phyloP scores from a whole-genome alignment of 768 basidiomycete species.

The Coprinopsis cinerea region DNA sequence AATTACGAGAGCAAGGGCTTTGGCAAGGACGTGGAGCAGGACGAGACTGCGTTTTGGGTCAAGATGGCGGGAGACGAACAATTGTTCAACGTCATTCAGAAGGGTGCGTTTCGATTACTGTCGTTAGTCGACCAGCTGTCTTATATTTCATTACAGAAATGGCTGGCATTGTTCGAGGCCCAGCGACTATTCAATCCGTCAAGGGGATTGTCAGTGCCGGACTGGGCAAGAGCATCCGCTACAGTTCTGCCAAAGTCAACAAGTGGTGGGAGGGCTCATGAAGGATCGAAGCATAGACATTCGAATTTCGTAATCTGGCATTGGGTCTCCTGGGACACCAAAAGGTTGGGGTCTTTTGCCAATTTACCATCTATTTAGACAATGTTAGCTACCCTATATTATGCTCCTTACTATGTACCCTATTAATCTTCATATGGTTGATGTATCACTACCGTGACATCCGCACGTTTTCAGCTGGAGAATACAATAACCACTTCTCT shows the following conservation, averaged over 20 bases:
- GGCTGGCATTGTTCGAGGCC: constrained; percentile 68
- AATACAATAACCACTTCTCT: too few species aligned
- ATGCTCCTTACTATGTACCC: too few species aligned
- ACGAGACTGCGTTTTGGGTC: constrained; percentile 74
- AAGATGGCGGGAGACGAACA: constrained; percentile 60
- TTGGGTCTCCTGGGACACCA: too few species aligned
- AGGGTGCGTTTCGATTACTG: constrained; percentile 35
- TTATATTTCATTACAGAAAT: constrained; percentile 47
- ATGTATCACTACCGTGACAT: too few species aligned
- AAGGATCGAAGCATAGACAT: background rate
- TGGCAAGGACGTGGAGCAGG: constrained; percentile 41
- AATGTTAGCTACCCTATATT: too few species aligned
- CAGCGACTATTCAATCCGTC: constrained; percentile 76
- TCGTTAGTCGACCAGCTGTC: background rate
- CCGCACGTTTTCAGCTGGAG: too few species aligned
- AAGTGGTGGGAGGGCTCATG: constrained; percentile 64
- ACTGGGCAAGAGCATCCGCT: constrained; percentile 68
- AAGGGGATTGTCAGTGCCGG: constrained; percentile 88
- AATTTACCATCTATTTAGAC: too few species aligned
- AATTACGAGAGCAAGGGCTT: constrained; percentile 36
- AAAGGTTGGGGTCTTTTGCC: too few species aligned
- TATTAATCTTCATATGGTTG: too few species aligned
- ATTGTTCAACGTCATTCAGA: constrained; percentile 45
- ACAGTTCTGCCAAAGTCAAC: constrained; percentile 66
- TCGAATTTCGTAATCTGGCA: too few species aligned